Evolutionary conservation across 768 basidiomycete species (phyloP), one percentile per base, ranked within the genome.

Genomic region (Rhizopogon vinicolor): DNA sequence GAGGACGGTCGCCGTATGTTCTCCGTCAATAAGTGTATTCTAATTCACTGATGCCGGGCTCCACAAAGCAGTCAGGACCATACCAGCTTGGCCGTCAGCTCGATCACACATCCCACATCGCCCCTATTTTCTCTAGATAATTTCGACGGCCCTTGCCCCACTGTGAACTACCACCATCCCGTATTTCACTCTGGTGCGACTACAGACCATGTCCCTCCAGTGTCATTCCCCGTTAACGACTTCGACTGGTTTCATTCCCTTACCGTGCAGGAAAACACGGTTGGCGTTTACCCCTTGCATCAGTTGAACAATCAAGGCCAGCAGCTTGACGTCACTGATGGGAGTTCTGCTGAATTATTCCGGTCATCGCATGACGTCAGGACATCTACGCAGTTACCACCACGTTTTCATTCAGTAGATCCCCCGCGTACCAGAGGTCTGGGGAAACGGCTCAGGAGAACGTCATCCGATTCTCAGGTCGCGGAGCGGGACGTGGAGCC

Each of bases 391-490:
- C 33, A 33, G 14, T 5, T 35, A 49, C 48, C 48, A 16, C 48
- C 48, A 16, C 48, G 35, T 16, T 22, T 22, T 37, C 39, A 25
- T 49, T 49, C 48, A 5, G 48, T 19, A 49, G 48, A 49, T 49
- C 48, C 48, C 22, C 48, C 48, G 19, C 48, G 5, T 37, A 16
- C 22, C 9, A n/a, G 35, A 25, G 19, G 13, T 37, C 35, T 37
- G 48, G 35, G 48, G 48, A 49, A 49, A 37, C 19, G 35, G 39
- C 22, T 49, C 19, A 49, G 48, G 48, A 49, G 48, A 49, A 49
- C 19, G 35, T 49, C 19, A 8, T 49, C 48, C 19, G 35, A 49
- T 16, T 49, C 48, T 25, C 18, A 22, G 19, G 33, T 49, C 25
- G 14, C 48, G 37, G 22, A 37, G 22, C 48, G 19, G 14, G 48